phyloP scores from a whole-genome alignment of 2,329 filamentous ascomycete genomes.

The Fusarium palustre region DNA sequence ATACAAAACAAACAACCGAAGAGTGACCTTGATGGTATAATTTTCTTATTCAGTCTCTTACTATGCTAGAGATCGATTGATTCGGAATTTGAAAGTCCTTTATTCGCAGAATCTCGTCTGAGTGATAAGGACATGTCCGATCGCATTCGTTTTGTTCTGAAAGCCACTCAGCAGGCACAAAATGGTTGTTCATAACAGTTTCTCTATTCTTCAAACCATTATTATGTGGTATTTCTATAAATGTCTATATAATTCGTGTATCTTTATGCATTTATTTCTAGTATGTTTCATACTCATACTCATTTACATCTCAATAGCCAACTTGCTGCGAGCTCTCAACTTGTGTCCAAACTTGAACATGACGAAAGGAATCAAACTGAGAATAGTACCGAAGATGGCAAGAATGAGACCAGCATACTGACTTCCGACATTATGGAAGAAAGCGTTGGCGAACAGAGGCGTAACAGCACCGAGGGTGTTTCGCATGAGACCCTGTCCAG shows the following conservation, averaged over 20 bases:
- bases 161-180: background rate
- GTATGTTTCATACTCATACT: background rate
- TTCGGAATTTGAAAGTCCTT: too few relatives aligned
- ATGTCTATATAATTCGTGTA: background rate
- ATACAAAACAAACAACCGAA: too few relatives aligned
- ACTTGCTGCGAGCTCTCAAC: constrained; percentile 38
- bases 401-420: constrained; percentile 40
- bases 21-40: too few relatives aligned
- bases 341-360: constrained; percentile 41
- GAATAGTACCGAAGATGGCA: constrained; percentile 32
- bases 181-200: background rate
- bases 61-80: too few relatives aligned
- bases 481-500: constrained; percentile 39
- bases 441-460: constrained; percentile 38
- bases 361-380: constrained; percentile 40
- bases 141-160: too few relatives aligned
- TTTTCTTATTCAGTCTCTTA: too few relatives aligned
- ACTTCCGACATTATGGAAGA: constrained; percentile 40
- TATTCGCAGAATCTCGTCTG: too few relatives aligned
- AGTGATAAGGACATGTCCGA: too few relatives aligned
- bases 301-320: constrained; percentile 36
- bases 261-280: background rate
- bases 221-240: background rate
- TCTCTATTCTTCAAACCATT: background rate
- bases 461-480: constrained; percentile 40